phyloP scores from a whole-genome alignment of 1,284 basidiomycete species.

The Melampsora larici-populina region DNA sequence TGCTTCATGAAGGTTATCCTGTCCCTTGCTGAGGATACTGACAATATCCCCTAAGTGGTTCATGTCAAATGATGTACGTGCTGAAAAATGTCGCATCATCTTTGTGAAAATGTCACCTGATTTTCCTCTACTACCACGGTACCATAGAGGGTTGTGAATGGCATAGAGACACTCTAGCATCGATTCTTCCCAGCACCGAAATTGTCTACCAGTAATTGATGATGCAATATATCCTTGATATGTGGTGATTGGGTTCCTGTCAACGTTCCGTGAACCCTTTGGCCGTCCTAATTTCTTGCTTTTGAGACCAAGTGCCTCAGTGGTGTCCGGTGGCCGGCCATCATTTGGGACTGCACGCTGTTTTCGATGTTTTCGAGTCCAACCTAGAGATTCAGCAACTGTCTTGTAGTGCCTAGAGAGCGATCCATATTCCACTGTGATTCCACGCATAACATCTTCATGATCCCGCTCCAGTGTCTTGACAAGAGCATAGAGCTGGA shows the following conservation, averaged over 20 bases:
- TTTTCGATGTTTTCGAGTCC: neutral
- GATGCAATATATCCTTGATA: too few species aligned
- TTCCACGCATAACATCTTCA: slow-evolving; percentile 5
- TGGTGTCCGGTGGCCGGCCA: too few species aligned
- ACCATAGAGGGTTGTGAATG: neutral
- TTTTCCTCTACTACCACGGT: neutral
- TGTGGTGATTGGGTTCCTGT: too few species aligned
- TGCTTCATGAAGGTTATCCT: neutral
- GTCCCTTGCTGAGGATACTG: neutral
- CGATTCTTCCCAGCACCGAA: neutral
- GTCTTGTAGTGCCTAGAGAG: neutral
- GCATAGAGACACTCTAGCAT: neutral
- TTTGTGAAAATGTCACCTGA: neutral
- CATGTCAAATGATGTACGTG: neutral
- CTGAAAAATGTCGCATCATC: neutral
- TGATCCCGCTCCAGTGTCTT: slow-evolving; percentile 6
- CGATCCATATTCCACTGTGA: slow-evolving; percentile 7
- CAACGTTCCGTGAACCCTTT: too few species aligned
- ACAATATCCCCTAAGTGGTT: neutral
- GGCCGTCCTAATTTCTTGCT: too few species aligned
- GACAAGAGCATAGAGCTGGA: slow-evolving; percentile 6
- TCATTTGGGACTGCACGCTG: too few species aligned
- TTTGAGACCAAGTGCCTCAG: too few species aligned
- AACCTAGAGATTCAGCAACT: slow-evolving; percentile 1
- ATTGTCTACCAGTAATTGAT: neutral